Evolutionary conservation across 106 monocot species (phyloP), one percentile per base, ranked within the genome.

Genomic region (Ottelia alismoides): DNA sequence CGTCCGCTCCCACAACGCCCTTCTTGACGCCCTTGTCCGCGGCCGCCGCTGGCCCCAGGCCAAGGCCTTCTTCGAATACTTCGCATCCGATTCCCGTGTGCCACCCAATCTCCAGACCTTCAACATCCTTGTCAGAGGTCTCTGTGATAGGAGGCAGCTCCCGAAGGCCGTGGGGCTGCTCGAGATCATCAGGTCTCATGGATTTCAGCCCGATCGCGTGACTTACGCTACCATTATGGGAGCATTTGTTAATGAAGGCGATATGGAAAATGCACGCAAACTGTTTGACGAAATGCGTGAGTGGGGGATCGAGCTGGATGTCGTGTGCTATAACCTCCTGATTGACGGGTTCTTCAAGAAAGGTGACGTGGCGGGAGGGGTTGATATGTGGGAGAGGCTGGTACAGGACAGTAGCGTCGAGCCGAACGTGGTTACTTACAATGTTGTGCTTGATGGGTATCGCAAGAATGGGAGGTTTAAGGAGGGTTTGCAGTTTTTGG

Each of bases 21-120:
- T 89, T 52, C 82, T 98, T 4, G 96, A 98, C 48, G 78, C 96
- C 52, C 73, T 98, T 64, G 85, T 98, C 47, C 85, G 96, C 5
- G 62, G 81, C 18, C 35, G 63, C 25, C 65, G 63, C 27, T 98
- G 78, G 78, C 57, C 68, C 21, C 48, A 72, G 49, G 85, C 81
- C 20, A 74, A 85, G 23, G 55, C 77, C 46, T 98, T 98, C 69
- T 70, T 98, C 58, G 24, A 67, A 22, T 85, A 65, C 59, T 79
- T 85, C 61, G 30, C 56, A 27, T 11, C 43, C 23, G 51, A 65
- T 25, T 20, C 30, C 55, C 22, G 43, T 11, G 71, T 69, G 28
- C 32, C 56, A 27, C 89, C 89, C 40, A 98, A 89, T 52, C 35
- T 90, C 22, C 76, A 90, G 54, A 82, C 70, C 43, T 85, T 75